phyloP scores from a whole-genome alignment of 768 basidiomycete genomes.

The Hericium rajendrae region DNA sequence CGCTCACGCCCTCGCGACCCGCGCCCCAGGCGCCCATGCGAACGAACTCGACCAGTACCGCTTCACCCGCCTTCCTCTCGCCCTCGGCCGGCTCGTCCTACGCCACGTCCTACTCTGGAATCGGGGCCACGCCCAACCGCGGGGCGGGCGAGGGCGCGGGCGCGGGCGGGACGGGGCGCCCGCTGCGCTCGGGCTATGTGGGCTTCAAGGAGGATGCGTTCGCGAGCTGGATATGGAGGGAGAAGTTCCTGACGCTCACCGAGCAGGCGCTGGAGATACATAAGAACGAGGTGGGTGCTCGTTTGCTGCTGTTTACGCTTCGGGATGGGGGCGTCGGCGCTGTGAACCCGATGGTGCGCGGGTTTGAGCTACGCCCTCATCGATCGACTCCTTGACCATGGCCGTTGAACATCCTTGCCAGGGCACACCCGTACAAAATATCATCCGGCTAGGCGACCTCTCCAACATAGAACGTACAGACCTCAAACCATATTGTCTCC shows the following conservation, averaged over 20 bases:
- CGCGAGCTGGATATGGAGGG: constrained; percentile 84
- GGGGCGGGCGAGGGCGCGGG: constrained; percentile 28
- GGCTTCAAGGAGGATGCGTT: constrained; percentile 93
- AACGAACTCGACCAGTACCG: neutral
- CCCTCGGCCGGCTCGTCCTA: neutral
- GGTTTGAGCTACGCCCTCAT: neutral
- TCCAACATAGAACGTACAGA: constrained; percentile 86
- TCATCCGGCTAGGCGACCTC: constrained; percentile 68
- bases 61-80: neutral
- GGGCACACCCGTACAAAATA: constrained; percentile 39
- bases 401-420: neutral
- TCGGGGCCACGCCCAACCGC: neutral
- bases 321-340: neutral
- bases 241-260: constrained; percentile 82
- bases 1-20: neutral
- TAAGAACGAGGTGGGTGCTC: constrained; percentile 78
- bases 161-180: constrained; percentile 58
- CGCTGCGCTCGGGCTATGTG: constrained; percentile 65
- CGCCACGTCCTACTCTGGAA: neutral
- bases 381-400: neutral
- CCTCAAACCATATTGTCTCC: constrained; percentile 87
- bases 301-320: neutral
- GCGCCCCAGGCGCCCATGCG: neutral
- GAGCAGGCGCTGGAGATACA: constrained; percentile 74
- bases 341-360: neutral